Base-by-base conservation (phyloP, 2,329 filamentous ascomycete species). In the Ophiocordyceps camponoti-saundersi region DNA sequence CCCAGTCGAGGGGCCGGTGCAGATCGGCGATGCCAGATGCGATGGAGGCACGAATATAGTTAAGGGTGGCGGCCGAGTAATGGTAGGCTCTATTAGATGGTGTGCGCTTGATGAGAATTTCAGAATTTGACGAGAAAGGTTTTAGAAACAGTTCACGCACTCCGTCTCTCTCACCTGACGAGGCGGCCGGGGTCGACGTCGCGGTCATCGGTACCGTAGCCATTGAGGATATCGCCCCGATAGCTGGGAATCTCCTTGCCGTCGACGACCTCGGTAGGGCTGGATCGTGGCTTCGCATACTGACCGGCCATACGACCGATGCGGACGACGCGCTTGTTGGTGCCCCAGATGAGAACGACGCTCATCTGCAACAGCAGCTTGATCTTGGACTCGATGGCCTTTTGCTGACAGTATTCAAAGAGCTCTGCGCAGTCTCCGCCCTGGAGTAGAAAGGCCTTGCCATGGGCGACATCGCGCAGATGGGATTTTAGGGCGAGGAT, bases 311-410 rank as follows among this genome's bases (percentile, higher is more conserved):
- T 95, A 50, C 92, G 80, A 16, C 87, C 92, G 57, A 98, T 94
- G 54, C 92, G 80, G 44, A 98, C 87, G 4, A 98, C 88, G 6
- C 85, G 85, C 66, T 79, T 80, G 65, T 75, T 72, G 49, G 73
- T 73, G 54, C 86, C 92, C 82, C 89, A 95, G 61, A 96, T 89
- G 50, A 98, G 72, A 1, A 98, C 86, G 55, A 98, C 69, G 53
- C 86, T 94, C 90, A 98, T 96, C 67, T 98, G 92, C 49, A 98
- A 70, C 29, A 98, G 75, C 23, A 98, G 77, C 68, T 96, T 96
- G 64, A 96, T 87, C 71, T 96, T 98, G 52, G 86, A 83, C 66
- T 96, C 88, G 55, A 98, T 95, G 53, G 85, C 83, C 15, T 77
- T 75, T 61, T 88, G 82, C 56, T 85, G 81, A 65, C 92, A 98